Evolutionary conservation across 2,329 filamentous ascomycete species (phyloP).

Genomic region (Lasiodiplodia sp.): DNA sequence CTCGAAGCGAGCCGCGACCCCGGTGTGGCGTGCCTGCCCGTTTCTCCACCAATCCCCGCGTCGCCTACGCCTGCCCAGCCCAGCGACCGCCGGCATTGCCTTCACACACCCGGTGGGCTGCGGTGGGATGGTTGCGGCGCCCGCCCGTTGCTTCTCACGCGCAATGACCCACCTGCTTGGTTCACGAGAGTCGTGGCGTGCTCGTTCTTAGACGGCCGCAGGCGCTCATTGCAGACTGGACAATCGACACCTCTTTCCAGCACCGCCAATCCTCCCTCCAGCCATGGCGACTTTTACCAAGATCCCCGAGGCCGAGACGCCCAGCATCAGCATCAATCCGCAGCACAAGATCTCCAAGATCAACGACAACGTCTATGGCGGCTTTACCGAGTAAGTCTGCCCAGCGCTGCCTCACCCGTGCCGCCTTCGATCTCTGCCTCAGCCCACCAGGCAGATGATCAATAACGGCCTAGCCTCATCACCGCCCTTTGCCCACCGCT

Average conservation of each 20-base stretch:
- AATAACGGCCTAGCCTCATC: conserved; percentile 33
- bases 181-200: conserved; percentile 14
- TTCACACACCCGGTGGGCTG: conserved; percentile 14
- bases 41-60: conserved; percentile 27
- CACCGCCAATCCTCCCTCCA: conserved; percentile 11
- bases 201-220: conserved; percentile 23
- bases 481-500: conserved; percentile 33
- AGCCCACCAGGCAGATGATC: conserved; percentile 18
- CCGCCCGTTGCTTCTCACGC: background rate
- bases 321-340: conserved; percentile 71
- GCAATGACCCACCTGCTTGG: conserved; percentile 13
- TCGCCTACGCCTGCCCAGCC: conserved; percentile 1
- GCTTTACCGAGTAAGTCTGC: conserved; percentile 77
- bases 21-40: background rate
- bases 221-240: background rate
- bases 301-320: conserved; percentile 65
- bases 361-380: conserved; percentile 81
- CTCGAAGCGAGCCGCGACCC: conserved; percentile 15
- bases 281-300: conserved; percentile 77
- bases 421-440: background rate
- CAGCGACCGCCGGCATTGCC: conserved; percentile 4
- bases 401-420: background rate
- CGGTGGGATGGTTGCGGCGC: conserved; percentile 12
- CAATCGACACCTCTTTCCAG: conserved; percentile 7
- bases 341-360: conserved; percentile 73